Base-by-base conservation (phyloP, 768 basidiomycete species). In the Lactifluus hygrophoroides region DNA sequence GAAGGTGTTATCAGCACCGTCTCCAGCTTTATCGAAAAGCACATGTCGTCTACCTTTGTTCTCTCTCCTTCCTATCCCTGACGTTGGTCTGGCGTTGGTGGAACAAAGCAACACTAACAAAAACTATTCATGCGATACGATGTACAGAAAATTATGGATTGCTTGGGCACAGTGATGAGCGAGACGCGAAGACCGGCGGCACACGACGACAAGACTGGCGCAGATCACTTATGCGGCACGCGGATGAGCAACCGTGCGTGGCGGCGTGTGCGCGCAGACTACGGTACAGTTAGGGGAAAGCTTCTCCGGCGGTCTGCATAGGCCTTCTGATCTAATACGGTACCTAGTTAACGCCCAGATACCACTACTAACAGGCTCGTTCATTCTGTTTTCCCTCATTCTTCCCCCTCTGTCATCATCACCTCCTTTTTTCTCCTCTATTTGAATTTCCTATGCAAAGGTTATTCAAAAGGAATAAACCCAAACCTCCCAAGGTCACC, bases 71-170 rank as follows among this genome's bases (percentile, higher is more conserved):
- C 32, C 32, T 10, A 3, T 32, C 32, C 32, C 32, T 32, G 10
- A 10, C 32, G 10, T 32, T 5, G 10, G 10, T 32, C 5, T 10
- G n/a, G n/a, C n/a, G n/a, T 8, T 23, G n/a, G n/a, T n/a, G n/a
- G n/a, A n/a, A n/a, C 85, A 40, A 85, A 89, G 51, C 78, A 32
- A 32, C 32, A 32, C 32, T 5, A 32, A 32, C 10, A n/a, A n/a
- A 32, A 82, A 37, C 61, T 90, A n/a, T 84, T 89, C 68, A 79
- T 75, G 28, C 79, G 84, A 54, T 84, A 86, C 65, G 75, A 80
- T 51, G 82, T 86, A 1, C 80, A 81, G 62, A 82, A 84, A 45
- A 85, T 80, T 62, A 78, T 90, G 32, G 88, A 91, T 67, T 76
- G 75, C 3, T 75, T 91, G 14, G 86, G 90, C 60, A 75, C 75